phyloP scores from a whole-genome alignment of 2,329 filamentous ascomycete species.

The Diaporthe nobilis region DNA sequence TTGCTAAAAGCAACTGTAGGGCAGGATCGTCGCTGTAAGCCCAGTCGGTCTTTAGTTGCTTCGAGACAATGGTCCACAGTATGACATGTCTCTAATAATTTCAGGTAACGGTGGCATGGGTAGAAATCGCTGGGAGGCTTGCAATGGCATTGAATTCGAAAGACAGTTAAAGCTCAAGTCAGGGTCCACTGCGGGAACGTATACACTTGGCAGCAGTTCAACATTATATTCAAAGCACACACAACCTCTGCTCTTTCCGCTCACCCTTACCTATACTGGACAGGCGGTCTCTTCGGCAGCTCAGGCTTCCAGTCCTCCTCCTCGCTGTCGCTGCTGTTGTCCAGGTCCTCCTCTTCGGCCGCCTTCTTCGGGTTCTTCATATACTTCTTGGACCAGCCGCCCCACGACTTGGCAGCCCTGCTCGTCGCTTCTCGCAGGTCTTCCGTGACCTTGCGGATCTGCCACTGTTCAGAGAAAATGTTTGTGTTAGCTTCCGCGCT shows the following conservation, averaged over 20 bases:
- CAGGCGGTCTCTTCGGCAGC: background rate
- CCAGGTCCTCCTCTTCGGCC: background rate
- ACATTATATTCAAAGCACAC: too few relatives aligned
- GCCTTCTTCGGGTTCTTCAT: slow-evolving; percentile 15
- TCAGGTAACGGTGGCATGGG: background rate
- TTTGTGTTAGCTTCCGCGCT: background rate
- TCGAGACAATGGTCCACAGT: too few relatives aligned
- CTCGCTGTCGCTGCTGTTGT: background rate
- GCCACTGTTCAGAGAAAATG: slow-evolving; percentile 9
- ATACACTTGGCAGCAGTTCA: background rate
- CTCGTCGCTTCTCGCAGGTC: slow-evolving; percentile 2
- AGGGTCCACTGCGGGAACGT: background rate
- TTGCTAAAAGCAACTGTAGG: too few relatives aligned
- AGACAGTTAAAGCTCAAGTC: background rate
- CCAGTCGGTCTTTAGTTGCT: too few relatives aligned
- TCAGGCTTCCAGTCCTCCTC: slow-evolving; percentile 14
- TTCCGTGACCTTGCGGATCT: slow-evolving; percentile 28
- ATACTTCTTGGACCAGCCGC: background rate
- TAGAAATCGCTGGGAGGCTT: background rate
- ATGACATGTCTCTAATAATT: background rate
- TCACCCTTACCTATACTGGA: background rate
- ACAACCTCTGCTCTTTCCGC: too few relatives aligned
- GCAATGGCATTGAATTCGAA: background rate
- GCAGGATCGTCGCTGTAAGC: too few relatives aligned
- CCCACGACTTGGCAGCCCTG: slow-evolving; percentile 28